Percentiles rank a stretch among this genome's conserved stretches.
Evolutionary conservation across 306 rosid species (phyloP).

Genomic region (Gastrolobium bilobum): DNA sequence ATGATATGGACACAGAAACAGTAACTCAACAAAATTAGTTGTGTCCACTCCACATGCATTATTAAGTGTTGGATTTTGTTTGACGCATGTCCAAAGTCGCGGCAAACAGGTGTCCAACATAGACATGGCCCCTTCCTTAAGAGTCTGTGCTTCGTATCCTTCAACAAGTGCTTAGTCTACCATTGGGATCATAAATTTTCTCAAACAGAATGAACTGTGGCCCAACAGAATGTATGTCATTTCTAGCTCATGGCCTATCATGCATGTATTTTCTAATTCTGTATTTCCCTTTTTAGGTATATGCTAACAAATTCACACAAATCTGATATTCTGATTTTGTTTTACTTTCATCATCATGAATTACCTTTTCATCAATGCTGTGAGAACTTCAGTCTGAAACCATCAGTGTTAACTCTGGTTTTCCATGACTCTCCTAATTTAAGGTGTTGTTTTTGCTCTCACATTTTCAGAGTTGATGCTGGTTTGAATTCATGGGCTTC

Average conservation of each 20-base stretch:
- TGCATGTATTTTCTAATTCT: background rate
- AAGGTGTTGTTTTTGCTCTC: background rate
- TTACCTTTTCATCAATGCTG: conserved; percentile 11
- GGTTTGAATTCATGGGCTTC: background rate
- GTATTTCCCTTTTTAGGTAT: background rate
- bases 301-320: background rate
- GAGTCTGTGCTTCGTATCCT: too few relatives aligned
- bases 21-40: too few relatives aligned
- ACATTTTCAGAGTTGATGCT: background rate
- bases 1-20: too few relatives aligned
- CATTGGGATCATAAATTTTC: too few relatives aligned
- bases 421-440: background rate
- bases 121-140: too few relatives aligned
- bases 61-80: too few relatives aligned
- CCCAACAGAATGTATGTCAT: conserved; percentile 73
- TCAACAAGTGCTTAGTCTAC: too few relatives aligned
- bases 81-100: too few relatives aligned
- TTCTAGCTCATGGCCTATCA: conserved; percentile 31
- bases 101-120: too few relatives aligned
- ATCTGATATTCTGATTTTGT: conserved; percentile 1
- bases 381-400: conserved; percentile 21
- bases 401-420: background rate
- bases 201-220: conserved; percentile 74
- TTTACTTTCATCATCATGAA: conserved; percentile 2
- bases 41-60: too few relatives aligned